These are phyloP conservation scores for Pythium dissotocum DNA, from an alignment of 352 stramenopile species.

Conservation along the genomic window DNA sequence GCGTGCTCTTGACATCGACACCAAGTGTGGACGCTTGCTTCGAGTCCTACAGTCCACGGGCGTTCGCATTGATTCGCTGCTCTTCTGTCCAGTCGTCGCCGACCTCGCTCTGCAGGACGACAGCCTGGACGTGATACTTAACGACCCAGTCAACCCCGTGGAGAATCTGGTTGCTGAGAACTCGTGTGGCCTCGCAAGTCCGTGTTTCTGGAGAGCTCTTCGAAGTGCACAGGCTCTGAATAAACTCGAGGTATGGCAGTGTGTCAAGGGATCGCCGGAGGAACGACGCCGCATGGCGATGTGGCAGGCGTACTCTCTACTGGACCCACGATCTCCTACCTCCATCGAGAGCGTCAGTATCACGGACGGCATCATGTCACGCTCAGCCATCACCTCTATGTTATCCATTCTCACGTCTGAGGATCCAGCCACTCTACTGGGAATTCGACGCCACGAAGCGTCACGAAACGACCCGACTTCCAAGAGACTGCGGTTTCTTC, in stretches of 20 bases:
- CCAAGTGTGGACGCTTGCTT: background rate
- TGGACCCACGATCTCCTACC: slow-evolving; percentile 18
- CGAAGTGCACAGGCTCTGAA: slow-evolving; percentile 9
- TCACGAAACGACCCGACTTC: background rate
- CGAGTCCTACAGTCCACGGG: slow-evolving; percentile 7
- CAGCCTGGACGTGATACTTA: slow-evolving; percentile 1
- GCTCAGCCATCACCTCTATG: slow-evolving; percentile 14
- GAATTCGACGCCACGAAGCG: background rate
- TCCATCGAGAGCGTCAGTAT: slow-evolving; percentile 21
- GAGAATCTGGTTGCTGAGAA: slow-evolving; percentile 15
- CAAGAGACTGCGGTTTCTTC: slow-evolving; percentile 17
- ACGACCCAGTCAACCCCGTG: slow-evolving; percentile 10
- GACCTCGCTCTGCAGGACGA: background rate
- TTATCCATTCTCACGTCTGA: background rate
- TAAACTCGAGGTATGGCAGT: slow-evolving; percentile 19
- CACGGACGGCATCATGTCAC: slow-evolving; percentile 9
- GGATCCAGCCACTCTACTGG: slow-evolving; percentile 3
- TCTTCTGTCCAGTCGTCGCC: slow-evolving; percentile 5
- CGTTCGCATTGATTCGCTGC: slow-evolving; percentile 8
- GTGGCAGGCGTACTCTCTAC: slow-evolving; percentile 22
- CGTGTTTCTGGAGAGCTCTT: slow-evolving; percentile 10
- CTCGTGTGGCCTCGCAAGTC: slow-evolving; percentile 7
- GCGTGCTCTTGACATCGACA: slow-evolving; percentile 14
- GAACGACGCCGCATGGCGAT: background rate
- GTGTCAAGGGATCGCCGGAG: background rate